A percentile compares a stretch with the other conserved stretches of the same genome.
Conservation (phyloP, 1,139 yeast species). For the Debaryomyces nepalensis region DNA sequence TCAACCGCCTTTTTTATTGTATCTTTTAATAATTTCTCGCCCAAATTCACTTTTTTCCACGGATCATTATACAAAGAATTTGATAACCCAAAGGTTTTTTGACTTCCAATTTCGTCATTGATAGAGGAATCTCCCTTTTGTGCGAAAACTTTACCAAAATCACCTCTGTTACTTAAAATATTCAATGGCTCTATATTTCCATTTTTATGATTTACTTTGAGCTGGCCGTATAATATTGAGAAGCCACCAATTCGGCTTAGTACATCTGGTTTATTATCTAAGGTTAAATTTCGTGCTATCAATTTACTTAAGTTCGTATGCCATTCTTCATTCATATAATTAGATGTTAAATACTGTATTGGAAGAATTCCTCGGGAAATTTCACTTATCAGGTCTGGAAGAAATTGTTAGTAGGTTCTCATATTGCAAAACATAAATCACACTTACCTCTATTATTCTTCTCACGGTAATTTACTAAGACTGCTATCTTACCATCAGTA, state of each 20-base stretch:
- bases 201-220: slow-evolving; percentile 30
- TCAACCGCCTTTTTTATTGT: slow-evolving; percentile 37
- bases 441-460: slow-evolving; percentile 29
- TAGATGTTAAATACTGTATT: slow-evolving; percentile 52
- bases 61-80: slow-evolving; percentile 66
- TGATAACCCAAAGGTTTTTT: slow-evolving; percentile 57
- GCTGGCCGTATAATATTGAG: slow-evolving; percentile 72
- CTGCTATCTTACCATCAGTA: slow-evolving; percentile 65
- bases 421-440: neutral
- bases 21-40: slow-evolving; percentile 48
- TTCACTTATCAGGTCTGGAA: slow-evolving; percentile 35
- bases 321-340: slow-evolving; percentile 52
- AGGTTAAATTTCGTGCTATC: slow-evolving; percentile 26
- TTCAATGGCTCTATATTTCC: slow-evolving; percentile 42
- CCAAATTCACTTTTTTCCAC: slow-evolving; percentile 73
- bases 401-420: slow-evolving; percentile 20
- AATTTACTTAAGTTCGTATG: slow-evolving; percentile 34
- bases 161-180: slow-evolving; percentile 58
- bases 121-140: slow-evolving; percentile 11
- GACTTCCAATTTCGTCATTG: slow-evolving; percentile 19
- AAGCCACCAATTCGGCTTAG: slow-evolving; percentile 78
- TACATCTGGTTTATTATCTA: slow-evolving; percentile 22
- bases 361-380: slow-evolving; percentile 80
- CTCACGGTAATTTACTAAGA: slow-evolving; percentile 74
- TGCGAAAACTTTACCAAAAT: slow-evolving; percentile 39